Base-by-base conservation (phyloP, 2,329 filamentous ascomycete genomes). In the Paradendryphiella salina region DNA sequence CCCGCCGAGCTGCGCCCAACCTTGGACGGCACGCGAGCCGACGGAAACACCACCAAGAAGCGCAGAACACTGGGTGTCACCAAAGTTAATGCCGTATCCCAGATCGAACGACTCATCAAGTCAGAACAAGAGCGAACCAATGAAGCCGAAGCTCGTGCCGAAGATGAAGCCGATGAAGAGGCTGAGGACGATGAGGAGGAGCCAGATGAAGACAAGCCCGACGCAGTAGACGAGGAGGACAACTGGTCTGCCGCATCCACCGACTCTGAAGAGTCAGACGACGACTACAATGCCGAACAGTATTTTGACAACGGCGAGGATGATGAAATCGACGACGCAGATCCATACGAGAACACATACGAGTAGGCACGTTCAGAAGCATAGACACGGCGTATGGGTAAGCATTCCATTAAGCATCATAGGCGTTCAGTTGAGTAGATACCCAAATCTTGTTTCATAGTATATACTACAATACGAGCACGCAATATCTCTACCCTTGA, bases 401-500 rank as follows among this genome's bases (percentile, higher is more conserved):
- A 39, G 38, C 47, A 17, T 32, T 45, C 13, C 20, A 47, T 40
- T 13, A 14, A 33, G 39, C 44, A 54, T 41, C 8, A 38, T n/a
- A 47, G 50, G 56, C 57, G 57, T 60, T 56, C 32, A 42, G 35
- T 48, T 49, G 31, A 55, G 38, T 59, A 51, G 60, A 62, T 62
- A 62, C 59, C 61, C 59, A 32, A 48, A 41, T 46, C 28, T 31
- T 39, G 34, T 43, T 45, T 17, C 23, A 26, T 26, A 9, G 23
- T 9, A 26, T 6, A 26, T 26, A 9, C 23, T 9, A 26, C 1
- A 91, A 96, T 69, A 90, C 96, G 66, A 85, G 88, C 18, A 81
- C 87, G 64, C 94, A 96, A 88, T 87, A 85, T 26, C 76, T 96
- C 60, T 90, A 93, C 72, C 61, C 71, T 2, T 50, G 45, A 50